Evolutionary conservation across 257 asterid species (phyloP).

Genomic region (Nicotiana undulata): DNA sequence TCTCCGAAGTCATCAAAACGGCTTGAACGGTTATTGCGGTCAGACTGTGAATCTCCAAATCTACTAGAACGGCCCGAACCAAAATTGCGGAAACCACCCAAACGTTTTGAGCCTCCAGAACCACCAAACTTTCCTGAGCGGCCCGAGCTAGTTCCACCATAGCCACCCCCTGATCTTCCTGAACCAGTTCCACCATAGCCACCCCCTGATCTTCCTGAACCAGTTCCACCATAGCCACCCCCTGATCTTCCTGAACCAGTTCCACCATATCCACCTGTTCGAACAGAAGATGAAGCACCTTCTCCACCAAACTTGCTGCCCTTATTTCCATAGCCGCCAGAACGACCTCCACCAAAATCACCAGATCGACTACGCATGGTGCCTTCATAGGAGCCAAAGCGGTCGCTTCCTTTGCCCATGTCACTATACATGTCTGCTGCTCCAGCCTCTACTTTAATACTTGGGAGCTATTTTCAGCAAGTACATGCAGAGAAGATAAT

Average conservation of each 20-base stretch:
- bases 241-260: constrained; percentile 30
- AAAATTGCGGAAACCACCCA: constrained; percentile 40
- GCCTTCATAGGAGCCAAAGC: constrained; percentile 30
- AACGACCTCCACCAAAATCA: constrained; percentile 48
- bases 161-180: constrained; percentile 35
- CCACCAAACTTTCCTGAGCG: constrained; percentile 37
- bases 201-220: too few relatives aligned
- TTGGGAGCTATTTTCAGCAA: constrained; percentile 29
- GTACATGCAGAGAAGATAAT: not conserved
- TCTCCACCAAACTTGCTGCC: constrained; percentile 30
- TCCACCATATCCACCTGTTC: constrained; percentile 41
- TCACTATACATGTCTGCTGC: constrained; percentile 41
- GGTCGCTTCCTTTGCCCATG: constrained; percentile 33
- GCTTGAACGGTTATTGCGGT: constrained; percentile 22
- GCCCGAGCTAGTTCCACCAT: constrained; percentile 39
- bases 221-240: constrained; percentile 44
- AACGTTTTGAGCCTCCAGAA: constrained; percentile 23
- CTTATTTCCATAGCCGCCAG: constrained; percentile 46
- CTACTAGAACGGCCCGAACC: constrained; percentile 47
- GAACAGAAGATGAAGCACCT: constrained; percentile 15
- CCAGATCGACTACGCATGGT: constrained; percentile 48
- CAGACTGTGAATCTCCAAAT: constrained; percentile 27
- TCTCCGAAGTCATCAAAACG: constrained; percentile 34
- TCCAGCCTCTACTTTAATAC: constrained; percentile 53
- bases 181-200: constrained; percentile 34